A percentile compares a stretch with the other conserved stretches of the same genome.
Evolutionary conservation across 768 basidiomycete species (phyloP).

Genomic region (Kwoniella dejecticola): DNA sequence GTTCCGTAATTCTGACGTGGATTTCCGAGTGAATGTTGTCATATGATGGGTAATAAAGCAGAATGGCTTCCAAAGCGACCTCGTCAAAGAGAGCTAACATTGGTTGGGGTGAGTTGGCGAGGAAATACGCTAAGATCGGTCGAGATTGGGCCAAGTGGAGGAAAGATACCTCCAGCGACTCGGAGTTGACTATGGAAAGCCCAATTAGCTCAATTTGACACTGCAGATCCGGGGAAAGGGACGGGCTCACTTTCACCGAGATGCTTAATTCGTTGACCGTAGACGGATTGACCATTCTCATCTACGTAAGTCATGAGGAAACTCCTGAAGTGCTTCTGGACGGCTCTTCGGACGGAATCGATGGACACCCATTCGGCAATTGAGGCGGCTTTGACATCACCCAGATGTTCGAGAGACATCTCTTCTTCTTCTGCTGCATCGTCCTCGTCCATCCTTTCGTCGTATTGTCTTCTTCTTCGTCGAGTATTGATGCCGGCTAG

Average conservation of each 20-base stretch:
- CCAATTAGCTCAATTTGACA: not conserved
- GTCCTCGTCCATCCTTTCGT: slow-evolving; percentile 85
- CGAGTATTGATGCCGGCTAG: slow-evolving; percentile 72
- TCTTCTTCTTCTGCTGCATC: slow-evolving; percentile 77
- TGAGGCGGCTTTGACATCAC: slow-evolving; percentile 96
- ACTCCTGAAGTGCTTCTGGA: slow-evolving; percentile 87
- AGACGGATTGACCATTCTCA: slow-evolving; percentile 85
- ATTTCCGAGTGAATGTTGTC: slow-evolving; percentile 97
- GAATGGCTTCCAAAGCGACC: slow-evolving; percentile 88
- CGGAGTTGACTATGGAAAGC: slow-evolving; percentile 75
- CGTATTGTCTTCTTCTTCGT: slow-evolving; percentile 86
- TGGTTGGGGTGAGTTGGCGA: slow-evolving; percentile 87
- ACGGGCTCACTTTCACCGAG: slow-evolving; percentile 84
- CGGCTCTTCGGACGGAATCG: slow-evolving; percentile 84
- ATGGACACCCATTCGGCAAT: slow-evolving; percentile 97
- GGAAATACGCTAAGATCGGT: slow-evolving; percentile 94
- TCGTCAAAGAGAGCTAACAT: slow-evolving; percentile 95
- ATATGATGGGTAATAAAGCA: slow-evolving; percentile 93
- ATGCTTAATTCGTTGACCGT: slow-evolving; percentile 87
- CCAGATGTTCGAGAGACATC: slow-evolving; percentile 89
- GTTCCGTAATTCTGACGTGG: slow-evolving; percentile 92
- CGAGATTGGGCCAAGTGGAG: slow-evolving; percentile 90
- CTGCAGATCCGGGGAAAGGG: not conserved
- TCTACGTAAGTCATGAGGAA: slow-evolving; percentile 97
- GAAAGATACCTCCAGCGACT: slow-evolving; percentile 96